Percentiles rank a stretch among this genome's conserved stretches.
phyloP scores from a whole-genome alignment of 2,329 filamentous ascomycete species.

The Leptographium procerum region DNA sequence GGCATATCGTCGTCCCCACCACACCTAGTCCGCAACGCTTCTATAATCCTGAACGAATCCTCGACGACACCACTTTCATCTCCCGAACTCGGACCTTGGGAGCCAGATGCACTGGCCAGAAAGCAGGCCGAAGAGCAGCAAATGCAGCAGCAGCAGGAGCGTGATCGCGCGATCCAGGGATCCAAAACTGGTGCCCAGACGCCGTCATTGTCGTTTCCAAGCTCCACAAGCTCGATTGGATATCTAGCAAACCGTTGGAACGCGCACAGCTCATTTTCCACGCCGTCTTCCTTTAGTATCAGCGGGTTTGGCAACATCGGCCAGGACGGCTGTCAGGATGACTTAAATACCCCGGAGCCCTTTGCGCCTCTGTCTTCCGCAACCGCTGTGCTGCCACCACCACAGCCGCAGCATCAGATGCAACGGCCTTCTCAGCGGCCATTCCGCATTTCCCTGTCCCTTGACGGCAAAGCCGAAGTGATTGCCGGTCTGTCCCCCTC shows the following conservation, averaged over 20 bases:
- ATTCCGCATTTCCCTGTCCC: constrained; percentile 69
- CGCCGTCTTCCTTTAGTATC: constrained; percentile 30
- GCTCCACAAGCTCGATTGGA: constrained; percentile 20
- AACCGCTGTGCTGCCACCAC: constrained; percentile 18
- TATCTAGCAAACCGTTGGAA: constrained; percentile 50
- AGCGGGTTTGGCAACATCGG: not conserved
- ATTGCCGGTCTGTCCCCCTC: constrained; percentile 57
- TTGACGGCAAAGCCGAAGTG: constrained; percentile 85
- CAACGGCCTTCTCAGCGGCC: constrained; percentile 24
- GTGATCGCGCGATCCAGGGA: not conserved
- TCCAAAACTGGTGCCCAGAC: not conserved
- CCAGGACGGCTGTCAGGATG: constrained; percentile 17
- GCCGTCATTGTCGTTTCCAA: constrained; percentile 10
- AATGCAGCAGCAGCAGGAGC: constrained; percentile 1
- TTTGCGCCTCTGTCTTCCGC: constrained; percentile 30
- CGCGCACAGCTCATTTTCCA: constrained; percentile 37
- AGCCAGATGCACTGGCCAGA: constrained; percentile 9
- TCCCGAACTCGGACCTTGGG: constrained; percentile 15
- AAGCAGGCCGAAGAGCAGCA: constrained; percentile 6
- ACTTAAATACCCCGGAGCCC: constrained; percentile 35
- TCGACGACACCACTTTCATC: constrained; percentile 14
- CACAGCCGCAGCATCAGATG: constrained; percentile 6
- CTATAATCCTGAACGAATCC: not conserved
- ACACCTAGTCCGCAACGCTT: constrained; percentile 5
- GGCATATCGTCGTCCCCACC: constrained; percentile 10